Evolutionary conservation across 2,329 filamentous ascomycete species (phyloP).

Genomic region (Fusarium equiseti): DNA sequence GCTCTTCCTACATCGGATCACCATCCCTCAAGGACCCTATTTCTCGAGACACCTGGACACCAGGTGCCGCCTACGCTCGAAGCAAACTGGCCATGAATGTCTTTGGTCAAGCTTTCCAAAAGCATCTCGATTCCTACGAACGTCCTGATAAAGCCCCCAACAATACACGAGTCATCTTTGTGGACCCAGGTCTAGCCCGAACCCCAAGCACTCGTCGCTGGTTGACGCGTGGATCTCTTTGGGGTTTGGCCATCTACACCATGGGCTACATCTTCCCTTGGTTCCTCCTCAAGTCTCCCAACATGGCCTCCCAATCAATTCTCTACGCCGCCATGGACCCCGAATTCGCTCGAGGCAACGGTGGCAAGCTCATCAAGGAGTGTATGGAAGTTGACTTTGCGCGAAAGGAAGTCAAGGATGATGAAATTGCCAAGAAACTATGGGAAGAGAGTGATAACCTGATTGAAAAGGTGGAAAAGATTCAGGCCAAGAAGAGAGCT

Average conservation of each 20-base stretch:
- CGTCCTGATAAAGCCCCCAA: constrained; percentile 85
- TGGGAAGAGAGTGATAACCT: constrained; percentile 92
- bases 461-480: constrained; percentile 78
- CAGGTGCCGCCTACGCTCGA: constrained; percentile 70
- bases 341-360: constrained; percentile 71
- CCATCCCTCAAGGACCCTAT: constrained; percentile 71
- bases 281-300: constrained; percentile 86
- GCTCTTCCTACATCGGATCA: constrained; percentile 86
- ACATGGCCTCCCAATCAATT: constrained; percentile 87
- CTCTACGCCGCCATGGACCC: constrained; percentile 88
- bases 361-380: constrained; percentile 86
- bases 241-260: constrained; percentile 82
- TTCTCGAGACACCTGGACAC: constrained; percentile 65
- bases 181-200: constrained; percentile 86
- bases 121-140: constrained; percentile 86
- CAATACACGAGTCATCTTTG: constrained; percentile 85
- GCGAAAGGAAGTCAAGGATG: constrained; percentile 80
- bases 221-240: constrained; percentile 85
- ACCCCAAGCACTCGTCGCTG: constrained; percentile 91
- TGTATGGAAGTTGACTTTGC: constrained; percentile 81
- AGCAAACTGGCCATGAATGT: constrained; percentile 85
- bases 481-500: constrained; percentile 72
- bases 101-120: constrained; percentile 91
- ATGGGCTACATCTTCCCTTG: constrained; percentile 84
- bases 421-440: constrained; percentile 82